phyloP scores from a whole-genome alignment of 2,329 filamentous ascomycete species.

The Cytospora chrysosperma region DNA sequence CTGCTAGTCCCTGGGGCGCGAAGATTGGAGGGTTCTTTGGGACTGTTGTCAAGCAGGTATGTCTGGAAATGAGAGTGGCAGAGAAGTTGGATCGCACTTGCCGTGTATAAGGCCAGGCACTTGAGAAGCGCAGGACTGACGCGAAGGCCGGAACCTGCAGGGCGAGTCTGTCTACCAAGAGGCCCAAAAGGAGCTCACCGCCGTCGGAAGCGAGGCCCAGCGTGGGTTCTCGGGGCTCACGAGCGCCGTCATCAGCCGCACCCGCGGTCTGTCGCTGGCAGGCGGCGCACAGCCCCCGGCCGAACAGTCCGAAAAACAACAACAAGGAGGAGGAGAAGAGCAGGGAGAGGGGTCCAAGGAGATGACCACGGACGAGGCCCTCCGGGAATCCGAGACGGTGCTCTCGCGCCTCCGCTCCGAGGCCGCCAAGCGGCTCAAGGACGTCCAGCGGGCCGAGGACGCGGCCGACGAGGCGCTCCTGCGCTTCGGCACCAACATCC shows the following conservation, averaged over 20 bases:
- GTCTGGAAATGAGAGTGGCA: slow-evolving; percentile 25
- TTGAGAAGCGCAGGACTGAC: neutral
- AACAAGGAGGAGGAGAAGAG: slow-evolving; percentile 33
- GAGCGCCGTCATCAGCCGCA: slow-evolving; percentile 67
- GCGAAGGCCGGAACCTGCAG: slow-evolving; percentile 39
- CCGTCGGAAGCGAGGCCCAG: slow-evolving; percentile 76
- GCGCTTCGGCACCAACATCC: slow-evolving; percentile 85
- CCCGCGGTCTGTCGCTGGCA: slow-evolving; percentile 69
- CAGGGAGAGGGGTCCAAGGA: slow-evolving; percentile 40
- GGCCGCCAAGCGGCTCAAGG: slow-evolving; percentile 79
- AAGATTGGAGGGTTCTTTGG: slow-evolving; percentile 85
- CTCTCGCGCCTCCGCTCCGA: slow-evolving; percentile 74
- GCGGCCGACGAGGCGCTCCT: slow-evolving; percentile 93
- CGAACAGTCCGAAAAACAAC: slow-evolving; percentile 26
- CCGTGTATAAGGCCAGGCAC: neutral
- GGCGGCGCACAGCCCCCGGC: slow-evolving; percentile 33
- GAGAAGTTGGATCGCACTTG: neutral
- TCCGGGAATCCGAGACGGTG: slow-evolving; percentile 59
- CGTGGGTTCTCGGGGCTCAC: slow-evolving; percentile 74
- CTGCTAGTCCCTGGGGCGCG: slow-evolving; percentile 86
- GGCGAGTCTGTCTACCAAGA: slow-evolving; percentile 82
- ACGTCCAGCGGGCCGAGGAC: slow-evolving; percentile 89
- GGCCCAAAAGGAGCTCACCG: slow-evolving; percentile 78
- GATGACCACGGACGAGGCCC: slow-evolving; percentile 42
- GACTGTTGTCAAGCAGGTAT: slow-evolving; percentile 88